Base-by-base conservation (phyloP, 768 basidiomycete genomes). In the Russula sp. region DNA sequence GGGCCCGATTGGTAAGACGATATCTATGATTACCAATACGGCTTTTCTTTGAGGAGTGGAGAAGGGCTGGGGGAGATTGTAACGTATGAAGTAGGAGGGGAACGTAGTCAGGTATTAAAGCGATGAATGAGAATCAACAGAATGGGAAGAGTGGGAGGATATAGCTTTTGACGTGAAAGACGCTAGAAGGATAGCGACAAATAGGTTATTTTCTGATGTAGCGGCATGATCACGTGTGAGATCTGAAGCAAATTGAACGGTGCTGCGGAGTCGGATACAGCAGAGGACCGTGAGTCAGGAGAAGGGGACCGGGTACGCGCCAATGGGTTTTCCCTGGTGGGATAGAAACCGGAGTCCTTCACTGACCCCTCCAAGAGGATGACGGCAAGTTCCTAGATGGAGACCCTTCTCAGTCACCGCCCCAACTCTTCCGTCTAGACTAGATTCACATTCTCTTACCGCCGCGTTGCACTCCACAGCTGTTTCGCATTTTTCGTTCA, bases 261-360 rank as follows among this genome's bases (percentile, higher is more conserved):
- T 48, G 27, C 57, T 58, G 57, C 57, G 57, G 57, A 59, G 31
- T 42, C 57, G 57, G 57, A 42, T 8, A 16, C 16, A 34, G 39
- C 13, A 32, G 39, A 37, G 31, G 22, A 10, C 57, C 57, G 47
- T 48, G 35, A 54, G 53, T 37, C 52, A 58, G 22, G 37, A 37
- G 6, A 35, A 58, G 22, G 52, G 31, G 14, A 50, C 27, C 49
- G 9, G 9, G n/a, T 9, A 45, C 45, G 20, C 45, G n/a, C 45
- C 45, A 45, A 45, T 45, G 35, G 35, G 35, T 37, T 37, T 10
- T 8, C 35, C 35, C 35, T 37, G 35, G 35, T 37, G 9, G 27
- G 27, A 2, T 27, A 27, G 27, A 27, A 27, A 27, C 27, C 27
- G 27, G 27, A 27, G 27, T 27, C 27, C 2, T 27, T 27, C 27